Conservation (phyloP, 306 rosid species). For the Rosa rugosa region DNA sequence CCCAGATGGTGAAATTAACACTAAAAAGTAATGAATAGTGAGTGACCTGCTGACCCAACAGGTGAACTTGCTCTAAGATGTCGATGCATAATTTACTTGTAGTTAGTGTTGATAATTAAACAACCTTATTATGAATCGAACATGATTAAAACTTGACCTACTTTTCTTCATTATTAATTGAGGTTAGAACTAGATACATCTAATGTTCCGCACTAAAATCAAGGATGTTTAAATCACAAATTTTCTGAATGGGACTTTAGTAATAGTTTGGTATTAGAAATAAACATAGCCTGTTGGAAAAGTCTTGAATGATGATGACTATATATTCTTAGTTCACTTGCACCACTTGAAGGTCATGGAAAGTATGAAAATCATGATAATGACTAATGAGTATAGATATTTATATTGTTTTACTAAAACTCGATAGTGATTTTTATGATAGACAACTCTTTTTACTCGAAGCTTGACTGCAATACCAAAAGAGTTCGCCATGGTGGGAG, state of each 20-base stretch:
- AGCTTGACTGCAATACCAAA: constrained; percentile 7
- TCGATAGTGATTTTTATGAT: background rate
- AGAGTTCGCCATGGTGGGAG: constrained; percentile 21
- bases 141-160: background rate
- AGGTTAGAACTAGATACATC: background rate
- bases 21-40: too few species aligned
- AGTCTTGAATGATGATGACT: background rate
- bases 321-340: background rate
- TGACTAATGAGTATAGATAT: background rate
- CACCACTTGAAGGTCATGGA: background rate
- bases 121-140: background rate
- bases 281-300: background rate
- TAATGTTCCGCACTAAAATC: background rate
- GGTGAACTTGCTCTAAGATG: too few species aligned
- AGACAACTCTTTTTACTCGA: background rate
- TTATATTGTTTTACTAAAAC: background rate
- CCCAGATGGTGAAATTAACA: too few species aligned
- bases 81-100: too few species aligned
- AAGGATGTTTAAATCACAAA: background rate
- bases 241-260: background rate
- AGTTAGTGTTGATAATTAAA: background rate
- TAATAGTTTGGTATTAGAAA: background rate
- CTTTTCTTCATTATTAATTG: background rate
- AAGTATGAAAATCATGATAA: background rate
- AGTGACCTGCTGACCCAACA: too few species aligned